Evolutionary conservation across 1,284 basidiomycete species (phyloP), one percentile per base, ranked within the genome.

Genomic region (Ustilago trichophora): DNA sequence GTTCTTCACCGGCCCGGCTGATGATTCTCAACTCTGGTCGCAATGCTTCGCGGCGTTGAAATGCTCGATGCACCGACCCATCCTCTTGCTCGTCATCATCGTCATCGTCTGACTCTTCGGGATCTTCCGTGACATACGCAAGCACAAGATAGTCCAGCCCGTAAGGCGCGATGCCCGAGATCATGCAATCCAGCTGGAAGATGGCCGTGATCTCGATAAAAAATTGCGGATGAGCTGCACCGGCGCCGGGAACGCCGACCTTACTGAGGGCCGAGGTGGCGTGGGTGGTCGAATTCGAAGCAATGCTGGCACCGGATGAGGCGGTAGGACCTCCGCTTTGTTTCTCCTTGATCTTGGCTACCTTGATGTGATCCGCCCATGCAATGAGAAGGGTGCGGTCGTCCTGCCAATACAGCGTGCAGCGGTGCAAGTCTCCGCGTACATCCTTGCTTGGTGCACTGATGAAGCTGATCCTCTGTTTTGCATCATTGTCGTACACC

Each of bases 131-230:
- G 66, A 82, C 48, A 80, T 84, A 97, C 0, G 92, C 91, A 40
- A 98, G 84, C 15, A 95, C 85, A 44, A 98, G 87, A 81, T 94
- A 91, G 27, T 75, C 66, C 10, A 70, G 52, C 3, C 70, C 87
- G 78, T 93, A 91, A 3, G 91, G 89, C 2, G 91, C 88, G 45
- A 98, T 88, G 18, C 94, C 94, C 1, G 93, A 87, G 24, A 98
- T 88, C 91, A 97, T 94, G 80, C 92, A 94, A 81, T 98, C 96
- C 33, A 98, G 85, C 77, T 95, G 90, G 80, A 98, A 93, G 35
- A 93, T 90, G 3, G 91, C 90, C 0, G 90, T 92, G 67, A 98
- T 90, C 79, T 98, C 94, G 41, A 92, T 90, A 38, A 68, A 77
- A 27, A 78, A 67, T 35, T 68, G 57, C 19, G 62, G 47, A 33